Percentiles rank a stretch among this genome's conserved stretches.
Evolutionary conservation across 257 asterid genomes (phyloP).

Genomic region (Solanum lignicaule): DNA sequence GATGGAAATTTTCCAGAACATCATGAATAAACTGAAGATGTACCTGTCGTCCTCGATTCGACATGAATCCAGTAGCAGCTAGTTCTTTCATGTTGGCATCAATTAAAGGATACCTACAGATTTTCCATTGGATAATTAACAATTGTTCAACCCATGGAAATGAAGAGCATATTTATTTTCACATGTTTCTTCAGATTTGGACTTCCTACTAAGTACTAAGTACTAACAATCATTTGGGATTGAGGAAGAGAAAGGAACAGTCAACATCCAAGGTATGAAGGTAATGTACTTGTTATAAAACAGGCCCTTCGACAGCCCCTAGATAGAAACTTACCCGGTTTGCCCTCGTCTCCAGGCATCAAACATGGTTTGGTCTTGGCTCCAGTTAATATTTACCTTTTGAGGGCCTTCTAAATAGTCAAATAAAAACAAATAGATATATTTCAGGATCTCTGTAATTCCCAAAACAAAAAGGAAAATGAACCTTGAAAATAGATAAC

Average conservation of each 20-base stretch:
- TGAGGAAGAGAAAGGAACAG: background rate
- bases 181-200: background rate
- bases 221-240: background rate
- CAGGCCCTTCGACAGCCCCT: background rate
- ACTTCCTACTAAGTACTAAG: background rate
- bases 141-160: background rate
- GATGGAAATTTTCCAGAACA: background rate
- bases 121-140: background rate
- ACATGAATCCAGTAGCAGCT: slow-evolving; percentile 83
- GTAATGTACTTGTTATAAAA: background rate
- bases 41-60: slow-evolving; percentile 98
- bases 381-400: slow-evolving; percentile 52
- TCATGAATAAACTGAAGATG: background rate
- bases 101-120: slow-evolving; percentile 71
- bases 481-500: background rate
- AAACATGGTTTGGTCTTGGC: slow-evolving; percentile 60
- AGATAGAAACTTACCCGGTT: slow-evolving; percentile 49
- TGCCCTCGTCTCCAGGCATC: slow-evolving; percentile 73
- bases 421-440: background rate
- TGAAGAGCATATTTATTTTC: background rate
- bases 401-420: slow-evolving; percentile 67
- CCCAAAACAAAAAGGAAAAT: background rate
- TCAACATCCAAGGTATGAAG: background rate
- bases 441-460: background rate
- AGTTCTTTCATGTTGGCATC: slow-evolving; percentile 96